Base-by-base conservation (phyloP, 768 basidiomycete genomes). In the Dioszegia aurantiaca region DNA sequence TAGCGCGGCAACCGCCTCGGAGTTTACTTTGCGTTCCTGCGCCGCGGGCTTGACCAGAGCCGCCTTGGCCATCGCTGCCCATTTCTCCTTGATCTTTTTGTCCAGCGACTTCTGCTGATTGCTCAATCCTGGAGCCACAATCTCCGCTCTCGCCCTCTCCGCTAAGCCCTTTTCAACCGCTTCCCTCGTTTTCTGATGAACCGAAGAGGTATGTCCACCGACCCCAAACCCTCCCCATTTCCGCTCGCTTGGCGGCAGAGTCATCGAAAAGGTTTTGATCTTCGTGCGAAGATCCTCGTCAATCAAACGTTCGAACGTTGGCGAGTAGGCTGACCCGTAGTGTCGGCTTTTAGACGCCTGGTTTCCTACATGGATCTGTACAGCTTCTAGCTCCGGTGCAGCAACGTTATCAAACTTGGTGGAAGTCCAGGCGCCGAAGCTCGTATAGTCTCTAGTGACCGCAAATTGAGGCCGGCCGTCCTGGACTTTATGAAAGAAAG, bases 141-240 rank as follows among this genome's bases (percentile, higher is more conserved):
- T 23, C 11, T 44, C 12, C 36, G 42, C 30, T 28, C 39, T 49
- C 30, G 31, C 53, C 17, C 26, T 14, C n/a, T 47, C 43, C 2
- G n/a, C 53, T 26, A 60, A 24, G 16, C 55, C 59, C 44, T 45
- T 46, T 10, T 55, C 44, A 14, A 48, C 54, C 24, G 37, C 36
- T 11, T 40, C 46, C 24, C 17, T 30, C 16, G 39, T 41, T 31
- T 47, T 60, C 11, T 45, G 36, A 16, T 44, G 43, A 16, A 49
- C 59, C 1, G 42, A 26, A 14, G 52, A 42, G 19, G 51, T 55
- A 17, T 19, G 14, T 12, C 59, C 59, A 24, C 30, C 23, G 4
- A 48, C 37, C 0, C 59, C 59, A 30, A 60, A 60, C 23, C 59
- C 59, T n/a, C 59, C 53, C 59, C 59, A 60, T 27, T 36, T 23